A percentile compares a stretch with the other conserved stretches of the same genome.
phyloP scores from a whole-genome alignment of 305 asterid species.

The Ajuga reptans region DNA sequence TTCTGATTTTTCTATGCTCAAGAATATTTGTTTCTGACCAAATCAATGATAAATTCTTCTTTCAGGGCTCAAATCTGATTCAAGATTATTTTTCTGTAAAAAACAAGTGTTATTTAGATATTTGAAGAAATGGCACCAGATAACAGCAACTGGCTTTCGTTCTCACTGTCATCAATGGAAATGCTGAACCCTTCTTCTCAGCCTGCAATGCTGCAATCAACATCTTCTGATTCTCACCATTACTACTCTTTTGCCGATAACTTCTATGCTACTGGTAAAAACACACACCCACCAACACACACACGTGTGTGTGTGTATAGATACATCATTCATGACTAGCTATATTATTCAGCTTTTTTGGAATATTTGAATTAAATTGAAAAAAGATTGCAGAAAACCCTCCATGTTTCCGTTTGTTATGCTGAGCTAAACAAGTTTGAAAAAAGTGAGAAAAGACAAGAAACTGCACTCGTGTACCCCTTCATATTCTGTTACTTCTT shows the following conservation, averaged over 20 bases:
- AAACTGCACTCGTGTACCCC: conserved; percentile 30
- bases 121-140: conserved; percentile 62
- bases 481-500: conserved; percentile 26
- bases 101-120: not conserved
- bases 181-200: conserved; percentile 50
- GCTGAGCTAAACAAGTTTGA: conserved; percentile 39
- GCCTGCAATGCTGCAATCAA: conserved; percentile 26
- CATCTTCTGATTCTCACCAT: conserved; percentile 45
- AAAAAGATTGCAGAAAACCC: conserved; percentile 13
- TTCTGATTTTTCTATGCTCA: not conserved
- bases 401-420: conserved; percentile 36
- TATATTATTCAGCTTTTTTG: not conserved
- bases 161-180: conserved; percentile 71
- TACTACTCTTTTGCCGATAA: conserved; percentile 63
- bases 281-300: not conserved
- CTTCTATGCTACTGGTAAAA: conserved; percentile 60
- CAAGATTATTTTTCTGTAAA: conserved; percentile 5
- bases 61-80: conserved; percentile 11
- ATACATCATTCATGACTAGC: not conserved
- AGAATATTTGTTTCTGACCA: not conserved
- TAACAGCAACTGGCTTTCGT: conserved; percentile 77
- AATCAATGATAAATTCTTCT: not conserved
- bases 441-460: conserved; percentile 34
- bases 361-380: not conserved
- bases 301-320: not conserved